phyloP scores from a whole-genome alignment of 768 basidiomycete species.

The Chalciporus sphaerocephalus region DNA sequence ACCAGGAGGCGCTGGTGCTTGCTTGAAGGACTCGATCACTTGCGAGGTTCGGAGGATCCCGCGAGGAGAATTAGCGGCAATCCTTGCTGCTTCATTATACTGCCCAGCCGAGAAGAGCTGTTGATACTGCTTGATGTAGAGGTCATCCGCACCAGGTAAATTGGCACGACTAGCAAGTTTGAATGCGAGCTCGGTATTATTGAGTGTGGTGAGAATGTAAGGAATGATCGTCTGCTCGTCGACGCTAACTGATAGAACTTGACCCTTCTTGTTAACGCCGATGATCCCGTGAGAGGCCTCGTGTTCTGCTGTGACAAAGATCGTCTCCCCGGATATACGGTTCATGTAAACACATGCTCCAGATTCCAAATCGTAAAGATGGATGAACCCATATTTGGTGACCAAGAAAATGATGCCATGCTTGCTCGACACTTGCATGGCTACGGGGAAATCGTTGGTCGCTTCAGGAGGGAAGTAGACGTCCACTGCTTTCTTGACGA shows the following conservation, averaged over 20 bases:
- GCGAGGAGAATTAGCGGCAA: constrained; percentile 94
- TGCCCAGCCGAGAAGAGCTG: constrained; percentile 85
- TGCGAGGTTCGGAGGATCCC: constrained; percentile 92
- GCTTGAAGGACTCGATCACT: constrained; percentile 97
- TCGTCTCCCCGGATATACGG: constrained; percentile 98
- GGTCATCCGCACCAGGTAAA: constrained; percentile 94
- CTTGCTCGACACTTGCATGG: constrained; percentile 97
- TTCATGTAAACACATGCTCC: constrained; percentile 99
- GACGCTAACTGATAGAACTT: constrained; percentile 93
- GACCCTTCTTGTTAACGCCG: constrained; percentile 99
- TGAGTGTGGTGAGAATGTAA: constrained; percentile 88
- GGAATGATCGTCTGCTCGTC: constrained; percentile 96
- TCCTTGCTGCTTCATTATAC: constrained; percentile 91
- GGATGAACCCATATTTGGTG: constrained; percentile 99
- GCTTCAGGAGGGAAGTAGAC: constrained; percentile 99
- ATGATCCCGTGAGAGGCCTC: constrained; percentile 94
- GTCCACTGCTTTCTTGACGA: constrained; percentile 96
- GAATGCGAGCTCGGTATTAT: constrained; percentile 97
- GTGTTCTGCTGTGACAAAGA: constrained; percentile 97
- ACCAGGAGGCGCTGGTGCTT: constrained; percentile 85
- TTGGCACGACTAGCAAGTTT: constrained; percentile 95
- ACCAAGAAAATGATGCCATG: constrained; percentile 97
- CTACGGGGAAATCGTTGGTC: constrained; percentile 96
- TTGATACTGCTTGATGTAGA: constrained; percentile 93
- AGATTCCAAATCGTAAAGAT: constrained; percentile 95